Conservation (phyloP, 306 rosid genomes). For the Coriaria nepalensis region DNA sequence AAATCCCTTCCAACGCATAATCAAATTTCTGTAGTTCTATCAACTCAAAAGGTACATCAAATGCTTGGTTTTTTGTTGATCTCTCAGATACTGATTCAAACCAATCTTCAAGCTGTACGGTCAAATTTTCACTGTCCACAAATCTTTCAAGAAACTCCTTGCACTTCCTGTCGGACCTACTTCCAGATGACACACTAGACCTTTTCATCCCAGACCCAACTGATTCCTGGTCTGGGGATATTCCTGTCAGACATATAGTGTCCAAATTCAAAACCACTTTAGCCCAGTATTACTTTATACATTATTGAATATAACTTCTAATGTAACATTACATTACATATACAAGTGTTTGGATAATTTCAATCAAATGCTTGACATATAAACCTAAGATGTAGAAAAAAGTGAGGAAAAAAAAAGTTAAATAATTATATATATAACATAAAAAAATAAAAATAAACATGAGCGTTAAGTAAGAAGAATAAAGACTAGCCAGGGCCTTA, state of each 20-base stretch:
- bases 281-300: too few relatives aligned
- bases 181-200: conserved; percentile 70
- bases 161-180: conserved; percentile 44
- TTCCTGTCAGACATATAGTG: conserved; percentile 38
- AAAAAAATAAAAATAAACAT: too few relatives aligned
- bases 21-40: conserved; percentile 93
- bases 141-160: conserved; percentile 74
- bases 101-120: conserved; percentile 66
- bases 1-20: conserved; percentile 91
- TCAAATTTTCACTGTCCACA: conserved; percentile 46
- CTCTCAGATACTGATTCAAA: conserved; percentile 40
- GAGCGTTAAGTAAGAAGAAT: too few relatives aligned
- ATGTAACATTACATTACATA: too few relatives aligned
- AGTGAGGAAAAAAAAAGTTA: too few relatives aligned
- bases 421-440: too few relatives aligned
- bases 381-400: too few relatives aligned
- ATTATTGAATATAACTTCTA: too few relatives aligned
- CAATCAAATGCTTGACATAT: too few relatives aligned
- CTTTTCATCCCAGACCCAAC: conserved; percentile 83
- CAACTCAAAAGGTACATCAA: conserved; percentile 86
- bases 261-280: too few relatives aligned
- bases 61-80: conserved; percentile 32
- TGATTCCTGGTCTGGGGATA: conserved; percentile 81
- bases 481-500: too few relatives aligned
- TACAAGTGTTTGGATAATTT: too few relatives aligned